A percentile compares a stretch with the other conserved stretches of the same genome.
Conservation (phyloP, 331 rosid species). For the Malus hybrid region DNA sequence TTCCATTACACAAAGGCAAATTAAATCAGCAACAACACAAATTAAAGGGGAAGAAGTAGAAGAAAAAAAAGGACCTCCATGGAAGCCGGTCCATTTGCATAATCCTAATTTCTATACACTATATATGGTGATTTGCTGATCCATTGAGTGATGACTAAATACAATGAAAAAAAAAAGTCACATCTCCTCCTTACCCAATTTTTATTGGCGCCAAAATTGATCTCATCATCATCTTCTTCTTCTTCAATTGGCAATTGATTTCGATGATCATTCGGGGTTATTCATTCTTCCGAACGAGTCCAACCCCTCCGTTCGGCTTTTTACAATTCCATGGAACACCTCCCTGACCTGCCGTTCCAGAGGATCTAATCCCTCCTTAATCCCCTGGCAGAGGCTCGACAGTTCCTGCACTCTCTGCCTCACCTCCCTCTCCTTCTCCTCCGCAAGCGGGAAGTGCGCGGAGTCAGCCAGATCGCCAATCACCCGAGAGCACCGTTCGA, state of each 20-base stretch:
- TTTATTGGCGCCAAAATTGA: neutral
- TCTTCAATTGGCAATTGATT: neutral
- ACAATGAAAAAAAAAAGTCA: neutral
- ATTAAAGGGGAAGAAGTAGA: neutral
- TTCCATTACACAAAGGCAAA: conserved; percentile 31
- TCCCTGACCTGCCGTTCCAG: conserved; percentile 77
- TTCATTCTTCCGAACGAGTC: conserved; percentile 42
- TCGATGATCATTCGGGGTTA: neutral
- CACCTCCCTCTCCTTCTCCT: conserved; percentile 61
- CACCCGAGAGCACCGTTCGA: conserved; percentile 61
- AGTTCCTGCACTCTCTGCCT: conserved; percentile 61
- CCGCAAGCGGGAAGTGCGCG: conserved; percentile 58
- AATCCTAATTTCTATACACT: conserved; percentile 32
- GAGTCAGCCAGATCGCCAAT: conserved; percentile 60
- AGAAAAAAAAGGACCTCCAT: conserved; percentile 17
- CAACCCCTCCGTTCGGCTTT: conserved; percentile 63
- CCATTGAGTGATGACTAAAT: conserved; percentile 11
- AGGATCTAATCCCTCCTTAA: conserved; percentile 66
- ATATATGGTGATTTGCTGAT: conserved; percentile 2
- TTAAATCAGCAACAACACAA: conserved; percentile 16
- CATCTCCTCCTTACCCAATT: conserved; percentile 21
- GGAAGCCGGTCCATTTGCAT: conserved; percentile 15
- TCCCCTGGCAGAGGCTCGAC: conserved; percentile 33
- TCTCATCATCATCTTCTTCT: neutral
- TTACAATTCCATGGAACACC: conserved; percentile 67